Evolutionary conservation across 345 rosid species (phyloP).

Genomic region (Excoecaria cochinchinensis): DNA sequence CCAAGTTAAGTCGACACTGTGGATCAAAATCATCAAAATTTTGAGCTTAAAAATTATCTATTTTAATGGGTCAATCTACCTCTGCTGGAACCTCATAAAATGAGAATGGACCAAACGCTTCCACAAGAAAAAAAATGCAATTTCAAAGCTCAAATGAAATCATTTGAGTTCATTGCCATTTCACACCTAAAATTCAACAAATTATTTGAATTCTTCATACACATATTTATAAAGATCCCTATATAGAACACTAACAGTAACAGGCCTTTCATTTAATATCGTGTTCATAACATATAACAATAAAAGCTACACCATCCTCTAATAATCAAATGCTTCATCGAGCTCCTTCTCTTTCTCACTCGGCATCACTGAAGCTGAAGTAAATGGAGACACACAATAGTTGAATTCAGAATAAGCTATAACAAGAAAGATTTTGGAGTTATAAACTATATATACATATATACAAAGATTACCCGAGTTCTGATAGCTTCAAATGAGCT

Average conservation of each 20-base stretch:
- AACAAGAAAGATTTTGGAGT: no score
- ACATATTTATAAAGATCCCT: no score
- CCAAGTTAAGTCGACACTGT: no score
- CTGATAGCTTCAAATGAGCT: constrained; percentile 33
- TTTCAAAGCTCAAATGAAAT: no score
- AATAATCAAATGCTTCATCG: background rate
- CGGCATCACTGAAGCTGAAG: constrained; percentile 7
- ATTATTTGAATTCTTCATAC: no score
- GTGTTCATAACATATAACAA: background rate
- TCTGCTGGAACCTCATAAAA: no score
- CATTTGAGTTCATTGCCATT: no score
- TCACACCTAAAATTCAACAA: background rate
- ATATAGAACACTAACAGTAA: background rate
- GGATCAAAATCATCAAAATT: no score
- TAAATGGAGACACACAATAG: background rate
- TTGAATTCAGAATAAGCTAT: background rate
- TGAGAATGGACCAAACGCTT: no score
- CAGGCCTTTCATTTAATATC: background rate
- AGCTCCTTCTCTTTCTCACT: background rate
- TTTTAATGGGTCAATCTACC: no score
- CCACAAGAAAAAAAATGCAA: no score
- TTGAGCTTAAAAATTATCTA: no score
- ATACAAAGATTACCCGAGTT: constrained; percentile 13
- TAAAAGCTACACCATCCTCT: background rate
- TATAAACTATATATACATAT: background rate